phyloP scores from a whole-genome alignment of 371 early-diverging fungal genomes.

The Mucor circinelloides region DNA sequence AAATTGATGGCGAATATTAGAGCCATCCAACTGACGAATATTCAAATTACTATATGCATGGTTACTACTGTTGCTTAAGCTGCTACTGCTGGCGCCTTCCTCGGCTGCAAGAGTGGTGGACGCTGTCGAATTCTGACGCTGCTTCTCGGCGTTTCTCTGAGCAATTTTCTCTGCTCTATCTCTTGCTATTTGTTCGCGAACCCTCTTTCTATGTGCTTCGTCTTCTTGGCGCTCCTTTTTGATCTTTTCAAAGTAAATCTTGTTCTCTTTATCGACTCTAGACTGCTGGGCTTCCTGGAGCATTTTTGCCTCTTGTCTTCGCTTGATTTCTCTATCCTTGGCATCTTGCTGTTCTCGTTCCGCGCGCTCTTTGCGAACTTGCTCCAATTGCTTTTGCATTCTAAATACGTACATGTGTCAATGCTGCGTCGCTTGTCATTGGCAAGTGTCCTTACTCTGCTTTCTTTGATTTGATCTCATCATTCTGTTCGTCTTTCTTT shows the following conservation, averaged over 20 bases:
- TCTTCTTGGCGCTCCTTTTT: conserved; percentile 46
- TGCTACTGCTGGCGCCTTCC: not conserved
- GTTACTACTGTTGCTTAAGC: not conserved
- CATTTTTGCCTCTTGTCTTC: conserved; percentile 41
- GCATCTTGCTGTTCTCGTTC: conserved; percentile 37
- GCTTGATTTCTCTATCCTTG: conserved; percentile 39
- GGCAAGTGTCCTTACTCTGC: conserved; percentile 9
- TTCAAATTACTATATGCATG: conserved; percentile 33
- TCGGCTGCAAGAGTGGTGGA: not conserved
- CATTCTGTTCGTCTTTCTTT: not conserved
- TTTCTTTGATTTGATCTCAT: conserved; percentile 15
- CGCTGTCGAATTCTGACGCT: conserved; percentile 5
- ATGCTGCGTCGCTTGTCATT: not conserved
- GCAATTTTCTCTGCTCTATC: conserved; percentile 46
- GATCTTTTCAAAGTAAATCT: conserved; percentile 39
- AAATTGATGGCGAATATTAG: conserved; percentile 41
- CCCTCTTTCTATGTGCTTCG: conserved; percentile 41
- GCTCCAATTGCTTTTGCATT: conserved; percentile 39
- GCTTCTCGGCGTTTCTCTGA: conserved; percentile 20
- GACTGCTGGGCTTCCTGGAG: conserved; percentile 32
- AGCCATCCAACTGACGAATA: conserved; percentile 50
- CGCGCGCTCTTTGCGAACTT: conserved; percentile 35
- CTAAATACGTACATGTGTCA: conserved; percentile 13
- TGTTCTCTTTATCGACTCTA: conserved; percentile 33
- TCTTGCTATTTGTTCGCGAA: conserved; percentile 48